Evolutionary conservation across 139 green algal species (phyloP).

Genomic region (Zygnema circumcarinatum): DNA sequence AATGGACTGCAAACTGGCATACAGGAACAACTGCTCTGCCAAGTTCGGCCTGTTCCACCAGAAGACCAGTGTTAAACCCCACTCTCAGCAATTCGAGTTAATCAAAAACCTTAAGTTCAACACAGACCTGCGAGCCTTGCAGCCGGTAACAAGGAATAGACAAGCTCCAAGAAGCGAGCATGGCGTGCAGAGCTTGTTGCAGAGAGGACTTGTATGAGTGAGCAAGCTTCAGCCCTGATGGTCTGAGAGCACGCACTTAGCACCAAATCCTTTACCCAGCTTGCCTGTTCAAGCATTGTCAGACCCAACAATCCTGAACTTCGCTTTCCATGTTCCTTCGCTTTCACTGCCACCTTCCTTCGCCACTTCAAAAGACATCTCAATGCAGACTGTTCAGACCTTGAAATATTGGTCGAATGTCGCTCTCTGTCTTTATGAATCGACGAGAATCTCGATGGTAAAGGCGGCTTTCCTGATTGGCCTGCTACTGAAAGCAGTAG

Average conservation of each 20-base stretch:
- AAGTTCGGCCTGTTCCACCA: no score
- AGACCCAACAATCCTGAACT: neutral
- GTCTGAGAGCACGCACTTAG: conserved; percentile 40
- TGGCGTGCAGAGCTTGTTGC: neutral
- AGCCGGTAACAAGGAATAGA: conserved; percentile 33
- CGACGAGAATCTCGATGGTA: neutral
- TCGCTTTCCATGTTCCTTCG: neutral
- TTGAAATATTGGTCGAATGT: neutral
- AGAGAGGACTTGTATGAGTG: conserved; percentile 39
- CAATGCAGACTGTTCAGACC: neutral
- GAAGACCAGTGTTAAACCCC: no score
- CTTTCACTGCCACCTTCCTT: neutral
- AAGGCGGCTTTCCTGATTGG: neutral
- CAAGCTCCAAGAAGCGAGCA: conserved; percentile 28
- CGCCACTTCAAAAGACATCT: neutral
- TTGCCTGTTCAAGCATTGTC: neutral
- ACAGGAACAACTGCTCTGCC: no score
- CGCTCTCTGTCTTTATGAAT: neutral
- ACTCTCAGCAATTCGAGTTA: no score
- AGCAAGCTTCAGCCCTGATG: conserved; percentile 36
- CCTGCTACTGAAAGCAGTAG: neutral
- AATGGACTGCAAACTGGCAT: no score
- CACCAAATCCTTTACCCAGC: conserved; percentile 49
- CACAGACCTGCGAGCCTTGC: conserved; percentile 9
- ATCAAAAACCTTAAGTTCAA: no score